A percentile compares a stretch with the other conserved stretches of the same genome.
phyloP scores from a whole-genome alignment of 2,329 filamentous ascomycete genomes.

The Sphaerulina musiva region DNA sequence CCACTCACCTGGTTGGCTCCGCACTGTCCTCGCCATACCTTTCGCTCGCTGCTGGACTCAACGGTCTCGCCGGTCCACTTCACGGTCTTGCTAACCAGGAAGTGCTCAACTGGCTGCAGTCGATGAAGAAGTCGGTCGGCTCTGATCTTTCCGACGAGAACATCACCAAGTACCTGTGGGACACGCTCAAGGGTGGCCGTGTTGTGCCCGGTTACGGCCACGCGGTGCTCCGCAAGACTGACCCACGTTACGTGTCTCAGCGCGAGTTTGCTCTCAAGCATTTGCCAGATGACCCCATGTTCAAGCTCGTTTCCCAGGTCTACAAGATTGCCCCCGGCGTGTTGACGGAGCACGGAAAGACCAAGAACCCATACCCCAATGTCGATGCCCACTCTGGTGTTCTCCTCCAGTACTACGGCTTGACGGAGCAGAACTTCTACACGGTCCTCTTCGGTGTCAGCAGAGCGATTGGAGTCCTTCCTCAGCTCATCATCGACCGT shows the following conservation, averaged over 20 bases:
- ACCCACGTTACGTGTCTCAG: constrained; percentile 97
- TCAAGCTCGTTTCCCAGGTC: constrained; percentile 99
- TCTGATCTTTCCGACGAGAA: constrained; percentile 92
- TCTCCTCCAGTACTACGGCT: constrained; percentile 97
- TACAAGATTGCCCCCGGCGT: constrained; percentile 99
- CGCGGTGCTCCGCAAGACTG: constrained; percentile 98
- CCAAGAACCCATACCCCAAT: constrained; percentile 99
- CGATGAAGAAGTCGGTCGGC: constrained; percentile 95
- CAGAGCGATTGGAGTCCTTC: constrained; percentile 94
- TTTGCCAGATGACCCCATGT: constrained; percentile 96
- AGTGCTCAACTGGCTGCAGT: constrained; percentile 95
- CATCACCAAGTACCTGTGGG: constrained; percentile 98
- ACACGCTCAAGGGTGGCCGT: constrained; percentile 87
- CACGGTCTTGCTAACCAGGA: constrained; percentile 99
- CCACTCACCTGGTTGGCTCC: constrained; percentile 93
- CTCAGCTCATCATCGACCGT: constrained; percentile 99
- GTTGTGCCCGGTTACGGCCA: constrained; percentile 98
- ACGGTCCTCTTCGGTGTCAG: constrained; percentile 99
- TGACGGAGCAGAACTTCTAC: constrained; percentile 99
- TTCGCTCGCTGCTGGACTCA: constrained; percentile 90
- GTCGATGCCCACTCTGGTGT: constrained; percentile 98
- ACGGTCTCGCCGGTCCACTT: constrained; percentile 95
- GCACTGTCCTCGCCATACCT: constrained; percentile 97
- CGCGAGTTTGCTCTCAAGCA: constrained; percentile 93
- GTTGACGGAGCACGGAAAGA: constrained; percentile 99